phyloP scores from a whole-genome alignment of 192 early-diverging fungal genomes.

The Pilobolus umbonatus region DNA sequence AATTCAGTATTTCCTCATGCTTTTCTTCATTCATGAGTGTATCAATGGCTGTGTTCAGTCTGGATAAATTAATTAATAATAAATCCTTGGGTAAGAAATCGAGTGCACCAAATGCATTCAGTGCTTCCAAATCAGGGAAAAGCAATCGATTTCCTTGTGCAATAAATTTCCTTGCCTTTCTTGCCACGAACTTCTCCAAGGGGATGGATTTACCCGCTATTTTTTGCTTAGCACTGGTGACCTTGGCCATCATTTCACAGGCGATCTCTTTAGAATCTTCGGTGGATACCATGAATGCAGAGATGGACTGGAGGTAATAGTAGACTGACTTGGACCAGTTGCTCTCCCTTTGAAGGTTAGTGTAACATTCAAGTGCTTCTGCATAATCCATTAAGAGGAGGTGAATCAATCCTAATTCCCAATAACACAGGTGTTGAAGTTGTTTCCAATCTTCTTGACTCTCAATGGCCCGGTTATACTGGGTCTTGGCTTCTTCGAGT shows the following conservation, averaged over 20 bases:
- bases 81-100: conserved; percentile 60
- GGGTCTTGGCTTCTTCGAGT: conserved; percentile 54
- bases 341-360: conserved; percentile 66
- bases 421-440: conserved; percentile 75
- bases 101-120: conserved; percentile 67
- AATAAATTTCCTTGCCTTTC: conserved; percentile 74
- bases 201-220: conserved; percentile 85
- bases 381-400: conserved; percentile 60
- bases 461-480: conserved; percentile 52
- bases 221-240: conserved; percentile 64
- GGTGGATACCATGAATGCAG: conserved; percentile 39
- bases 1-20: conserved; percentile 41
- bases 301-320: conserved; percentile 65
- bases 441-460: conserved; percentile 67
- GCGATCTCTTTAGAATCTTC: conserved; percentile 22
- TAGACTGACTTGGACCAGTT: conserved; percentile 85
- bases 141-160: conserved; percentile 63
- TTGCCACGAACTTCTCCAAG: conserved; percentile 82
- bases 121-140: conserved; percentile 73
- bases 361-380: conserved; percentile 55
- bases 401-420: conserved; percentile 70
- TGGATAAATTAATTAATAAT: conserved; percentile 37
- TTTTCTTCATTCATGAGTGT: conserved; percentile 20
- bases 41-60: conserved; percentile 43
- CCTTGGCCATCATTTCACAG: conserved; percentile 56